These are phyloP conservation scores for Medicago arabica DNA, from an alignment of 306 rosid species.

Conservation along the genomic window DNA sequence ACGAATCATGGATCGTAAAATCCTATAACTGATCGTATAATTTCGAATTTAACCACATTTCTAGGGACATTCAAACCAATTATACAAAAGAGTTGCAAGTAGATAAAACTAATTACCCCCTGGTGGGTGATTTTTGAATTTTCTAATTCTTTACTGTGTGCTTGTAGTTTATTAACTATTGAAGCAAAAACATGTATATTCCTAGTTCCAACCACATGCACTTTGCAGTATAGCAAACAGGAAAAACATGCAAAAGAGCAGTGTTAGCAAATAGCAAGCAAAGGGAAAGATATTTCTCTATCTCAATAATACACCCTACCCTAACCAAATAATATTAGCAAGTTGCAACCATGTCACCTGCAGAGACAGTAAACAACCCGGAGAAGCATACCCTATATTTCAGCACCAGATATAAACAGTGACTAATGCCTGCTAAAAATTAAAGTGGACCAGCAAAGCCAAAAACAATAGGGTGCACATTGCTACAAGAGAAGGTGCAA, in stretches of 20 bases:
- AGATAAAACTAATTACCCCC: background rate
- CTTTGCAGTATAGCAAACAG: background rate
- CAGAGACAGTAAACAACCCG: conserved; percentile 39
- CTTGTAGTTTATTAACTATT: conserved; percentile 12
- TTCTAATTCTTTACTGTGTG: background rate
- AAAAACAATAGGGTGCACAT: conserved; percentile 42
- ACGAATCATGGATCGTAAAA: background rate
- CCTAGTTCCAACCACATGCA: background rate
- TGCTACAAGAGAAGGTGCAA: conserved; percentile 29
- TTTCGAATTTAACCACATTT: background rate
- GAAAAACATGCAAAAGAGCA: background rate
- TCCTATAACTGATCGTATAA: background rate
- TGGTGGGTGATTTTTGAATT: background rate
- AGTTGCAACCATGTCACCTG: conserved; percentile 28
- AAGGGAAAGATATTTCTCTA: background rate
- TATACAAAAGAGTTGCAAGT: background rate
- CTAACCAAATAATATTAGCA: conserved; percentile 14
- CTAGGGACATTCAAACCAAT: background rate
- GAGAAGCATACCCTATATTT: conserved; percentile 41
- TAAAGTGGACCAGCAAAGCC: conserved; percentile 44
- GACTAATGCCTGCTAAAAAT: conserved; percentile 42
- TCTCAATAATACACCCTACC: background rate
- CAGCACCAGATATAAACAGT: conserved; percentile 39
- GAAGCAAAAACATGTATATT: background rate
- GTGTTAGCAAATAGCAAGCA: conserved; percentile 7